Evolutionary conservation across 108 stramenopile species (phyloP), one percentile per base, ranked within the genome.

Genomic region (Craspedostauros australis): DNA sequence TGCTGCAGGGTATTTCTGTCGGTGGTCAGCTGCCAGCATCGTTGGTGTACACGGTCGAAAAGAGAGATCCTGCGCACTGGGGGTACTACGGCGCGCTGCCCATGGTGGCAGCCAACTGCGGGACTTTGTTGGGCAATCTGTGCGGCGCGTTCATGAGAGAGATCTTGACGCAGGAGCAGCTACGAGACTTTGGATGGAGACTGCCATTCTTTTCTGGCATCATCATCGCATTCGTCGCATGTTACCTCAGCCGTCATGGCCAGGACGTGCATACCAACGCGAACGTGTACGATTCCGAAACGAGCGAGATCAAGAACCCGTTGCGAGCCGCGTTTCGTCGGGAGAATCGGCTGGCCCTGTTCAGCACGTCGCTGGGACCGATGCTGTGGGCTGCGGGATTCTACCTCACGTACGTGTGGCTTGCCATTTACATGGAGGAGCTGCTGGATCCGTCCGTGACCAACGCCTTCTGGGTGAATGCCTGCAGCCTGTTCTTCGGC

Each of bases 201-300:
- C 29, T 87, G 1, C 85, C 85, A 1, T 87, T 87, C 46, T 54
- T 87, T 21, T 72, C 73, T 5, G 85, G 85, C 14, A 75, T 87
- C 24, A n/a, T 77, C 2, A 77, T 83, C 37, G 73, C 68, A 1
- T 38, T 69, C 22, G 72, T 68, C 3, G 79, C 72, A 11, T 44
- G 53, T 4, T 87, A 80, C 57, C 54, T 87, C 9, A 43, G 65
- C 28, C 19, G 46, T 12, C 31, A 78, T 45, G 79, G 72, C 19
- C 47, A 57, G 20, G 80, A 85, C 16, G 52, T 66, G 21, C 70
- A 72, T 57, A 64, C 77, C 21, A 71, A 71, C 33, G 58, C 45
- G 3, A 48, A 64, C 19, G 73, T 65, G 1, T 51, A 68, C 34
- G 76, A 67, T 44, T 31, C 57, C 2, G 34, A 53, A 24, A 38